Base-by-base conservation (phyloP, 169 alveolate genomes). In the Plasmodium malariae region DNA sequence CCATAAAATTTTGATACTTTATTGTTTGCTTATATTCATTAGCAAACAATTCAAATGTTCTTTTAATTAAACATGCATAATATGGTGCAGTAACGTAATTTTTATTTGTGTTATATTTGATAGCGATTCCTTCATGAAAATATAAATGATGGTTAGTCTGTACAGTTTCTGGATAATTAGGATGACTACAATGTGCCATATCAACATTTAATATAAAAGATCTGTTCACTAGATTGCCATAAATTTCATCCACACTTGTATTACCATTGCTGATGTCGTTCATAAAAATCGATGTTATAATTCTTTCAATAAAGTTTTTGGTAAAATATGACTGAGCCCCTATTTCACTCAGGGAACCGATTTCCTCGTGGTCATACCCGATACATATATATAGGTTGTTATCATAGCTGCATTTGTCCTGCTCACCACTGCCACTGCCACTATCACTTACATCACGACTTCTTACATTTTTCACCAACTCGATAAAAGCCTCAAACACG, bases 121-220 rank as follows among this genome's bases (percentile, higher is more conserved):
- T 62, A 37, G 89, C 67, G 24, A 78, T 85, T 26, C 86, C 99
- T 71, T 95, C 95, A 91, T 98, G 98, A 36, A 97, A 92, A 68
- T 91, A 93, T 11, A 98, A 98, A 48, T 87, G 92, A 80, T 97
- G 99, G 37, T 92, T 92, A 12, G 95, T 60, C 74, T 97, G 96
- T 88, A 97, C 98, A 57, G 98, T 96, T 92, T 97, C 99, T 3
- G 98, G 96, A 89, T 97, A 98, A 92, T 98, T 98, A 6, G 99
- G 99, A 88, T 98, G 99, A 19, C 96, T 93, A 2, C 99, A 98
- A 94, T 98, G 99, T 12, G 99, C 98, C 98, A 97, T 97, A 93
- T 98, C 99, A 6, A 78, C 89, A 36, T 37, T 78, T 34, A 78
- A 14, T 28, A 98, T 83, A 87, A 96, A 95, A 28, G 96, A 92